phyloP scores from a whole-genome alignment of 495 filamentous ascomycete genomes.

The Viridothelium virens region DNA sequence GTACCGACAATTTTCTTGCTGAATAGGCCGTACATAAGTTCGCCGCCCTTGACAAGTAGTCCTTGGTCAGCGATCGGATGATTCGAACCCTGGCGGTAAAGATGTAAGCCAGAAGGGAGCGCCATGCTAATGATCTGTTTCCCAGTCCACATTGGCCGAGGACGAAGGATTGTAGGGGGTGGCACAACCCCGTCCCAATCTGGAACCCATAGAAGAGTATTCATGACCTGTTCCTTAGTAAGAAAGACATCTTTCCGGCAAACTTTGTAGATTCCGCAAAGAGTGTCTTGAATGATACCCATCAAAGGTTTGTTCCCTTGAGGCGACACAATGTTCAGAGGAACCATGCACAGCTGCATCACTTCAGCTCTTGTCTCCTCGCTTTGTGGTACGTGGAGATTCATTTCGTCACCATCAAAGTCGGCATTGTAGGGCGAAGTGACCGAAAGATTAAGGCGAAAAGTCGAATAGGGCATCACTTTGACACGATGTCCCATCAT shows the following conservation, averaged over 20 bases:
- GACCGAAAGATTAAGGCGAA: constrained; percentile 92
- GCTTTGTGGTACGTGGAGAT: constrained; percentile 94
- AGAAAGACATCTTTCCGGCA: constrained; percentile 88
- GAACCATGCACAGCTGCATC: constrained; percentile 88
- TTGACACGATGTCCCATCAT: constrained; percentile 99
- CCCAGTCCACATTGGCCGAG: constrained; percentile 91
- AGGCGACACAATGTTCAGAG: constrained; percentile 93
- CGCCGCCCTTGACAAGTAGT: constrained; percentile 72
- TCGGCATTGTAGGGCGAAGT: constrained; percentile 98
- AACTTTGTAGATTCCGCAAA: constrained; percentile 95
- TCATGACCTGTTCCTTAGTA: constrained; percentile 84
- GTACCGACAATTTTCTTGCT: constrained; percentile 93
- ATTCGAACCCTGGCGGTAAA: constrained; percentile 53
- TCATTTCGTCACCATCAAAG: constrained; percentile 99
- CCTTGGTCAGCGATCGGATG: constrained; percentile 61
- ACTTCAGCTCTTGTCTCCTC: constrained; percentile 95
- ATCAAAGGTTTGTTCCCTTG: constrained; percentile 95
- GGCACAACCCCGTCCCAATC: constrained; percentile 96
- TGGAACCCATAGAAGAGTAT: constrained; percentile 91
- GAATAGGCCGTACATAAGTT: constrained; percentile 82
- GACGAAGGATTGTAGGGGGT: constrained; percentile 81
- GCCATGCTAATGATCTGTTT: constrained; percentile 95
- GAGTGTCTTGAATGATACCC: constrained; percentile 98
- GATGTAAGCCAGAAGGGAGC: constrained; percentile 78
- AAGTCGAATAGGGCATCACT: constrained; percentile 98